Evolutionary conservation across 768 basidiomycete species (phyloP).

Genomic region (Mycena belliarum): DNA sequence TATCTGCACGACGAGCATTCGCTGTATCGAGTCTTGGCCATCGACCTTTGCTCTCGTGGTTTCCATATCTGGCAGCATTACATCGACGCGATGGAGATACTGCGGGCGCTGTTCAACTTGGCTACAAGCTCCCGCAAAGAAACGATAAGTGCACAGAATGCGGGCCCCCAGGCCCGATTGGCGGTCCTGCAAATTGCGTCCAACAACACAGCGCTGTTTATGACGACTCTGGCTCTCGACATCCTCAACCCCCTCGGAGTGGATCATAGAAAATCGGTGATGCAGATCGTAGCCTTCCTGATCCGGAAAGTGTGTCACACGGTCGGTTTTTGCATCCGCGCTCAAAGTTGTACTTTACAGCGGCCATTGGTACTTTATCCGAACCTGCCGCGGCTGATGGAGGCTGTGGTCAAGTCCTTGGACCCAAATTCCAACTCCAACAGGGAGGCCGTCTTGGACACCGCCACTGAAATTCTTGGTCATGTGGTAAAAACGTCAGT

Average conservation of each 20-base stretch:
- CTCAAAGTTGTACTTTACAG: slow-evolving; percentile 36
- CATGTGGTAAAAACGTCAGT: slow-evolving; percentile 91
- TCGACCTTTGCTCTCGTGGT: slow-evolving; percentile 89
- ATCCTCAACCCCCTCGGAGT: slow-evolving; percentile 76
- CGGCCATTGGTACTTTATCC: slow-evolving; percentile 84
- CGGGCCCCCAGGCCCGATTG: slow-evolving; percentile 74
- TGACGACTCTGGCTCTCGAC: slow-evolving; percentile 90
- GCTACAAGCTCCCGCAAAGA: slow-evolving; percentile 76
- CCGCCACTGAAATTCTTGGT: slow-evolving; percentile 92
- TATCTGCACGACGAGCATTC: slow-evolving; percentile 78
- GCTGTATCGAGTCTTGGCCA: slow-evolving; percentile 67
- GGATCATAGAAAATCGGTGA: slow-evolving; percentile 80
- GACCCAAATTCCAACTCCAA: slow-evolving; percentile 82
- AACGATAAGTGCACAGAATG: slow-evolving; percentile 64
- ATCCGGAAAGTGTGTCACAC: slow-evolving; percentile 71
- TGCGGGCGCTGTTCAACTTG: slow-evolving; percentile 80
- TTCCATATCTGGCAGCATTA: slow-evolving; percentile 96
- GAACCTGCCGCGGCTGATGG: slow-evolving; percentile 82
- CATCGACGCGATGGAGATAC: slow-evolving; percentile 84
- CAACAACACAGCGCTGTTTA: slow-evolving; percentile 84
- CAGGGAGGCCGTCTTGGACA: slow-evolving; percentile 83
- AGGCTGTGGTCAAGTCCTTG: slow-evolving; percentile 94
- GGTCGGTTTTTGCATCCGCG: background rate
- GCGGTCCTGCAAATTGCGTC: slow-evolving; percentile 87
- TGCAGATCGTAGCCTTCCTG: slow-evolving; percentile 92